phyloP scores from a whole-genome alignment of 148 eudicot species.

The Euryodendron excelsum region DNA sequence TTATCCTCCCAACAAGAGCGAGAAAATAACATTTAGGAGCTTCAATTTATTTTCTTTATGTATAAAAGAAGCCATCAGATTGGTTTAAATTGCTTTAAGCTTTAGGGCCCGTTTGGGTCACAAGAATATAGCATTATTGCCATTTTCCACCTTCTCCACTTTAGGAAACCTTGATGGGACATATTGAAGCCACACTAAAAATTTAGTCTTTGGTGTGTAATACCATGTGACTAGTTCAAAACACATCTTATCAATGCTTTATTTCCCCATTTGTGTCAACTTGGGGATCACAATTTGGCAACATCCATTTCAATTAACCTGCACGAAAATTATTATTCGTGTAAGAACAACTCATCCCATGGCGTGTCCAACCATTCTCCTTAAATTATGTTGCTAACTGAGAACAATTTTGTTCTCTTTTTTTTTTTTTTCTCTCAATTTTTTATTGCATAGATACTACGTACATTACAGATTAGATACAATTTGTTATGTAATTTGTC shows the following conservation, averaged over 20 bases:
- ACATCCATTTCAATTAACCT: not conserved
- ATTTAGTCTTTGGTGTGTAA: not conserved
- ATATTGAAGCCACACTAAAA: conserved; percentile 1
- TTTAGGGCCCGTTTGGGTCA: not conserved
- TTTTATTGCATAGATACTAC: not conserved
- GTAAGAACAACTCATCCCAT: too few relatives aligned
- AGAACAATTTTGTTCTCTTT: not conserved
- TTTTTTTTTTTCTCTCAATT: not conserved
- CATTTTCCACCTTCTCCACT: not conserved
- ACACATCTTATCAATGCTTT: not conserved
- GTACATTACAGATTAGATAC: too few relatives aligned
- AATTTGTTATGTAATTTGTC: not conserved
- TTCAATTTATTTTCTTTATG: not conserved
- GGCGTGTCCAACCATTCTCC: not conserved
- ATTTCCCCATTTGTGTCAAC: conserved; percentile 9
- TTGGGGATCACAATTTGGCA: not conserved
- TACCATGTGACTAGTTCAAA: not conserved
- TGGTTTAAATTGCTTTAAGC: not conserved
- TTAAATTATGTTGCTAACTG: not conserved
- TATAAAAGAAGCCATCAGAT: not conserved
- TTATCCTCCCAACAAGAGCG: not conserved
- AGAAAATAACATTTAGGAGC: not conserved
- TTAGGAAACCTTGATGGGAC: conserved; percentile 9
- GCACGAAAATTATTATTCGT: not conserved
- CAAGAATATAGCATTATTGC: not conserved